Percentiles rank a stretch among this genome's conserved stretches.
Evolutionary conservation across 331 rosid species (phyloP).

Genomic region (Rhamnella rubrinervis): DNA sequence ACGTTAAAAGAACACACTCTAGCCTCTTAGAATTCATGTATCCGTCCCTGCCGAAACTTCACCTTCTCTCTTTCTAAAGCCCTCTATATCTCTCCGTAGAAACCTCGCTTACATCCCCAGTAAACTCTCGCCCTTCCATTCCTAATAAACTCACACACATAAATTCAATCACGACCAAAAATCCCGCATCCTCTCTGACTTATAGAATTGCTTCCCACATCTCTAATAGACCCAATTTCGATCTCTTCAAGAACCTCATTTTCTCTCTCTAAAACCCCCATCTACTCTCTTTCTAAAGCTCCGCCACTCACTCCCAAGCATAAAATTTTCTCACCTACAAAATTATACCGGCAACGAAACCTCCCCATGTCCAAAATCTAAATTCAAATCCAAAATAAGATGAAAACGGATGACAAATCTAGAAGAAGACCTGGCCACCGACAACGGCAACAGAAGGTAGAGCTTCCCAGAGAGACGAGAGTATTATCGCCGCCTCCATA

Average conservation of each 20-base stretch:
- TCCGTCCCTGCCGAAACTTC: background rate
- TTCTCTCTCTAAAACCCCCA: background rate
- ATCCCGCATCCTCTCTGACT: background rate
- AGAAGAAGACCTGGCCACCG: constrained; percentile 72
- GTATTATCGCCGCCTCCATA: constrained; percentile 62
- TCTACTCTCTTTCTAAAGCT: background rate
- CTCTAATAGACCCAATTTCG: background rate
- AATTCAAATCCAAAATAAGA: background rate
- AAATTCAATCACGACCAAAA: background rate
- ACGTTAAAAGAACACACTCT: background rate
- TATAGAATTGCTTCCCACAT: background rate
- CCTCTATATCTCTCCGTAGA: background rate
- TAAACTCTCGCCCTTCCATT: background rate
- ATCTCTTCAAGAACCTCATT: background rate
- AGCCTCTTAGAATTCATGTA: too few relatives aligned
- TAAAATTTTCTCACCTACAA: background rate
- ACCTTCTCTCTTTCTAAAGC: background rate
- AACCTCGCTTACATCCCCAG: background rate
- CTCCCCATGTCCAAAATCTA: background rate
- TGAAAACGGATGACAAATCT: background rate
- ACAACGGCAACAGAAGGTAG: constrained; percentile 92
- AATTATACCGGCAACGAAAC: background rate
- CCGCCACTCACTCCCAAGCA: background rate
- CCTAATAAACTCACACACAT: background rate
- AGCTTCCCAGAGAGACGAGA: constrained; percentile 84